Evolutionary conservation across 176 grass and related monocot species (phyloP), one percentile per base, ranked within the genome.

Genomic region (Juncus effusus): DNA sequence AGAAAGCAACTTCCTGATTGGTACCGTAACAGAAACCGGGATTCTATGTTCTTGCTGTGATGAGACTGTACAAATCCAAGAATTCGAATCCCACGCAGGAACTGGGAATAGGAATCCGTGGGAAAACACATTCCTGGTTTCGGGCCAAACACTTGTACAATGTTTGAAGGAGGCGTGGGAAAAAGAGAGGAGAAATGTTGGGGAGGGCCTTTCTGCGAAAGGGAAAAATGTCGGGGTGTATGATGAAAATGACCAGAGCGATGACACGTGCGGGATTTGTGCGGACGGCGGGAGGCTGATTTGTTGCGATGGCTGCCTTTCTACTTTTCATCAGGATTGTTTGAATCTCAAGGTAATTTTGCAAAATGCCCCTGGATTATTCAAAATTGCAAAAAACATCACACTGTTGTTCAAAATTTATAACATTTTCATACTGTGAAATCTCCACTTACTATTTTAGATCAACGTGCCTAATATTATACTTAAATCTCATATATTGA

Each of bases 181-280:
- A 10, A 44, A 69, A 36, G 70, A 84, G 47, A 56, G 45, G 40
- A 35, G 40, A 2, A 61, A 10, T 6, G 4, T 47, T 47, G 62
- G 54, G 2, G 72, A 60, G 40, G 64, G 71, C 38, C 45, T 53
- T 36, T 40, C 10, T 4, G 74, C 51, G 68, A 81, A 66, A 60
- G 44, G 61, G 16, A 38, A 56, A 55, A 61, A 9, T 55, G 38
- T 56, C 13, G 74, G 60, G 76, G 40, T 63, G 42, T 78, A 28
- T 56, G 77, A 66, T 3, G 76, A 63, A 5, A 76, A 54, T 42
- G 90, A 90, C 16, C 68, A 77, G 59, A 95, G 83, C 59, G 90
- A 90, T 72, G 90, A 95, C 65, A 85, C 80, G n/a, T 95, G 90
- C 36, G 90, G 90, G 52, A 65, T 90, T 61, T 90, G 86, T 82